Evolutionary conservation across 129 eudicot genomes (phyloP), one percentile per base, ranked within the genome.

Genomic region (Helianthus tuberosus): DNA sequence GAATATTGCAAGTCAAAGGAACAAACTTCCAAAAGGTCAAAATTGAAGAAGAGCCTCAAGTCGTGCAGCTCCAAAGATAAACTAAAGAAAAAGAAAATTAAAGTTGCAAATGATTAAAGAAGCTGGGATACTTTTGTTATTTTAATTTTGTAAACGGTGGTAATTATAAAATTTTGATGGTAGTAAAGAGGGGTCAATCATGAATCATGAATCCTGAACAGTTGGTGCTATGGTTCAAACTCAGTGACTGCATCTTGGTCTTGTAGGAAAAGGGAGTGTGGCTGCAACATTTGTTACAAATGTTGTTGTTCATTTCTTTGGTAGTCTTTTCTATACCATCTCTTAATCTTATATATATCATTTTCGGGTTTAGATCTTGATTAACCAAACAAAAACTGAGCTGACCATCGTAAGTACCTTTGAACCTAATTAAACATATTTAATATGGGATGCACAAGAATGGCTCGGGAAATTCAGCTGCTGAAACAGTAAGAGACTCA

Each of bases 81-180:
- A 68, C 5, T 73, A 20, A 89, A 79, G 71, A 91, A 79, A 83
- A 77, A 83, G 67, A 86, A 84, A 60, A 47, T 54, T 44, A 86
- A 75, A 69, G 88, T 84, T 13, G 66, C 85, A 1, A 79, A 66
- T 47, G 82, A 64, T 73, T 65, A 54, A 52, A 17, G 64, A 47
- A 46, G 55, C 4, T 66, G 41, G 10, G 4, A 32, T 5, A 47
- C 3, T 75, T 12, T 3, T 75, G 66, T 13, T 59, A 11, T 59
- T 59, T 64, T 46, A 2, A 78, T 32, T 17, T 39, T 32, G 73
- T 51, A 66, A 27, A 11, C 62, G 69, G 50, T 54, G 55, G 55
- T 36, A 27, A 9, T 60, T 29, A 29, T 36, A 23, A 69, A 41
- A 43, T 60, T 25, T 71, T 39, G 75, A 38, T 16, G 66, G 44